Percentiles rank a stretch among this genome's conserved stretches.
phyloP scores from a whole-genome alignment of 2,329 filamentous ascomycete species.

The Boeremia lycopersici region DNA sequence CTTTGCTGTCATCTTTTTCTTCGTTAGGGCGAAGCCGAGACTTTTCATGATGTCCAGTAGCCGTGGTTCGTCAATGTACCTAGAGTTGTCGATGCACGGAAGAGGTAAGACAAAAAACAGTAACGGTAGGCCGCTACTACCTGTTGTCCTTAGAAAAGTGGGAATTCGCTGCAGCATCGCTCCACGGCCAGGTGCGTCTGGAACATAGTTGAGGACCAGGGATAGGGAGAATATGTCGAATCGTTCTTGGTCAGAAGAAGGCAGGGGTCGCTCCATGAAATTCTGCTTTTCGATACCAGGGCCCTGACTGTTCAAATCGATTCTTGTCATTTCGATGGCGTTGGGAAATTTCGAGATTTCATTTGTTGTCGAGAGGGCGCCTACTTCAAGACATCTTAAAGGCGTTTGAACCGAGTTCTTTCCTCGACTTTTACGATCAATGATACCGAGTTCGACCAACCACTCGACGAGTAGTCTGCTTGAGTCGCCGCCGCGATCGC shows the following conservation, averaged over 20 bases:
- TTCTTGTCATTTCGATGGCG: conserved; percentile 76
- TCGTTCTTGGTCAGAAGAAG: conserved; percentile 62
- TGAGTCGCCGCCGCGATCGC: conserved; percentile 67
- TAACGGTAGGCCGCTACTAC: conserved; percentile 56
- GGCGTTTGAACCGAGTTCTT: conserved; percentile 2
- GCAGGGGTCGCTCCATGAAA: conserved; percentile 87
- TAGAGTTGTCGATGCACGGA: conserved; percentile 86
- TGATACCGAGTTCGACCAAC: conserved; percentile 50
- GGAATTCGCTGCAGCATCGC: conserved; percentile 71
- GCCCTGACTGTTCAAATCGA: conserved; percentile 88
- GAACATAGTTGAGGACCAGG: conserved; percentile 92
- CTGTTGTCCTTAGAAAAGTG: conserved; percentile 37
- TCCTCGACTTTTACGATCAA: conserved; percentile 20
- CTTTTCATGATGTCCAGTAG: conserved; percentile 75
- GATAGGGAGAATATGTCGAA: conserved; percentile 94
- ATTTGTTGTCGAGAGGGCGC: conserved; percentile 83
- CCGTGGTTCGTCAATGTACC: conserved; percentile 78
- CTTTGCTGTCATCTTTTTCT: conserved; percentile 78
- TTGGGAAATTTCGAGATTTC: conserved; percentile 73
- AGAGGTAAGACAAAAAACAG: conserved; percentile 90
- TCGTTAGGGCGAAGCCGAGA: conserved; percentile 71
- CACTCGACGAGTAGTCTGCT: conserved; percentile 65
- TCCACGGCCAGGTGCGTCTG: conserved; percentile 74
- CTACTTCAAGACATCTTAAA: conserved; percentile 82
- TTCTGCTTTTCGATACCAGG: conserved; percentile 84